These are phyloP conservation scores for Stemphylium beticola DNA, from an alignment of 2,329 filamentous ascomycete species.

Conservation along the genomic window DNA sequence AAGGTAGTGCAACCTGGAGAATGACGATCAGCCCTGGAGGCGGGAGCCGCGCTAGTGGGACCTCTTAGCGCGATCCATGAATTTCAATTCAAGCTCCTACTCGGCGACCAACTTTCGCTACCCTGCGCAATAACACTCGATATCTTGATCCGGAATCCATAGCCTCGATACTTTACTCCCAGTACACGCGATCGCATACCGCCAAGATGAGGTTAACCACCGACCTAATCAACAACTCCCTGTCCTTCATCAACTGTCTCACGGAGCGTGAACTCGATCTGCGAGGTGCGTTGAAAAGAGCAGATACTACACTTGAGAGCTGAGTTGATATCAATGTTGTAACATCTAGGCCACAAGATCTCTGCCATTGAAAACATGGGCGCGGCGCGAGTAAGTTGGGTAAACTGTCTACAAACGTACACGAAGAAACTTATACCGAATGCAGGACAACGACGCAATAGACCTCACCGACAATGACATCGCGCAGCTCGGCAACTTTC, in stretches of 20 bases:
- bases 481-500: constrained; percentile 86
- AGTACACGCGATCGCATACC: constrained; percentile 1
- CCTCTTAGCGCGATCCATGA: constrained; percentile 12
- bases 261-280: constrained; percentile 99
- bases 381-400: constrained; percentile 79
- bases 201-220: constrained; percentile 87
- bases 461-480: constrained; percentile 99
- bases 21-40: background rate
- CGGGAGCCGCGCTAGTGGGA: constrained; percentile 8
- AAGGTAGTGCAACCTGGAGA: background rate
- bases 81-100: constrained; percentile 13
- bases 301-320: constrained; percentile 93
- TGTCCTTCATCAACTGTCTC: constrained; percentile 97
- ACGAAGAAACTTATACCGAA: background rate
- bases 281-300: constrained; percentile 97
- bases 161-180: background rate
- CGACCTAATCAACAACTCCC: constrained; percentile 90
- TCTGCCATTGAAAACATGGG: constrained; percentile 97
- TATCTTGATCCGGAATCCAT: background rate
- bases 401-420: background rate
- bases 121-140: background rate
- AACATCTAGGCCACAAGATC: constrained; percentile 89
- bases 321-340: constrained; percentile 79
- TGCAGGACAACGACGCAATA: constrained; percentile 90
- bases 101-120: constrained; percentile 7